Evolutionary conservation across 371 early-diverging fungal genomes (phyloP).

Genomic region (Mortierella sp.): DNA sequence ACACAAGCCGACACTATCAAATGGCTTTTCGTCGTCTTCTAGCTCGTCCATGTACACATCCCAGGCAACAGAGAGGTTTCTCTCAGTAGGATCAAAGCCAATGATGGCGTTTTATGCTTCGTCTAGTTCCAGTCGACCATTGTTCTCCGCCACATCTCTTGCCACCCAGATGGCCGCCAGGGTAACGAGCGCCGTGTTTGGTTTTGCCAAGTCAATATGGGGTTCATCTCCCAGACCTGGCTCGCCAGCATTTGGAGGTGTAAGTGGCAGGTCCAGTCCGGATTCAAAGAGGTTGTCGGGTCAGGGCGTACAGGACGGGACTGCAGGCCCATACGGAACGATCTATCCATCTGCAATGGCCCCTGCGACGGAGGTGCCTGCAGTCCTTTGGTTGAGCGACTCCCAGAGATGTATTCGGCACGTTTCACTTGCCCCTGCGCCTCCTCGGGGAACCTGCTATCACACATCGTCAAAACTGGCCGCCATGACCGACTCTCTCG

Average conservation of each 20-base stretch:
- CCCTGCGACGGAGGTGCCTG: constrained; percentile 67
- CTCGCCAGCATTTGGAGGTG: constrained; percentile 57
- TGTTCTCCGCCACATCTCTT: constrained; percentile 71
- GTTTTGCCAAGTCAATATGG: constrained; percentile 76
- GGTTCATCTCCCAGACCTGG: constrained; percentile 44
- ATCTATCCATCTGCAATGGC: constrained; percentile 62
- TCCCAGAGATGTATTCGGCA: constrained; percentile 64
- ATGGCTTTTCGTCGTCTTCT: constrained; percentile 42
- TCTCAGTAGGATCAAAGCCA: constrained; percentile 70
- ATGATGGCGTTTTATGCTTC: constrained; percentile 74
- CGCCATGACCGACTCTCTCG: constrained; percentile 71
- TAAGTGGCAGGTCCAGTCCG: constrained; percentile 29
- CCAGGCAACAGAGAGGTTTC: constrained; percentile 68
- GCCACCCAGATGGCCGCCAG: constrained; percentile 70
- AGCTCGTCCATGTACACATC: constrained; percentile 56
- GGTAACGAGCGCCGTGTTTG: constrained; percentile 71
- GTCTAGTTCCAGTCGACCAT: constrained; percentile 63
- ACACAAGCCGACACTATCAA: constrained; percentile 42
- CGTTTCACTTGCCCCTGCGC: constrained; percentile 63
- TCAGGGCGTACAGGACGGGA: constrained; percentile 35
- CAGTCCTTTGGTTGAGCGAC: constrained; percentile 61
- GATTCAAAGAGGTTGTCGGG: constrained; percentile 43
- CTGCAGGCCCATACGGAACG: constrained; percentile 42
- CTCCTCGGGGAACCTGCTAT: constrained; percentile 61
- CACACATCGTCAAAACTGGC: constrained; percentile 62